Conservation (phyloP, 164 flowering plant species). For the Stephania yunnanensis region DNA sequence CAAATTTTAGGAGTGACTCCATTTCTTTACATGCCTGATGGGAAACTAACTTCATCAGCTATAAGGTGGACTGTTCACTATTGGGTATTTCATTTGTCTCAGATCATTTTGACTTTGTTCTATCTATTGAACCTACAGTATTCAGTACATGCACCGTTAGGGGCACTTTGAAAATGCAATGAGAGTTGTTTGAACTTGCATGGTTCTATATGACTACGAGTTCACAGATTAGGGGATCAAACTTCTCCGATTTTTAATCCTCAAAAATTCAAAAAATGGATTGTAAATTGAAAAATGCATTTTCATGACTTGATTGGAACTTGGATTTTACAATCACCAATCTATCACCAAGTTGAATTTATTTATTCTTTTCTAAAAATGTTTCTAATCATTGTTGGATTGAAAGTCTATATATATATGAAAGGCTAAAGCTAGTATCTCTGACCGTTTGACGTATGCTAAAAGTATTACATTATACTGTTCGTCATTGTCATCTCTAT, state of each 20-base stretch:
- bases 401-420: no score
- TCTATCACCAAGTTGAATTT: no score
- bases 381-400: no score
- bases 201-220: neutral
- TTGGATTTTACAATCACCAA: neutral
- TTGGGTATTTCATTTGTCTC: conserved; percentile 5
- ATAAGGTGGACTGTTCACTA: conserved; percentile 47
- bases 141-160: neutral
- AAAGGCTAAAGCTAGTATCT: no score
- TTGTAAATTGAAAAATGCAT: no score
- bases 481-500: no score
- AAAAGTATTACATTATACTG: no score
- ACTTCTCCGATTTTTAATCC: neutral
- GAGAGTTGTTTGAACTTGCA: neutral
- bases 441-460: no score
- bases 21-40: conserved; percentile 92
- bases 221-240: no score
- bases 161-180: neutral
- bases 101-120: neutral
- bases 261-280: neutral
- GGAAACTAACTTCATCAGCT: conserved; percentile 76
- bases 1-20: conserved; percentile 90
- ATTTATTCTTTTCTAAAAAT: no score
- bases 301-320: neutral
- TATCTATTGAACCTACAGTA: neutral